These are phyloP conservation scores for Nannochloris sp. DNA, from an alignment of 139 green algal genomes.

Conservation along the genomic window DNA sequence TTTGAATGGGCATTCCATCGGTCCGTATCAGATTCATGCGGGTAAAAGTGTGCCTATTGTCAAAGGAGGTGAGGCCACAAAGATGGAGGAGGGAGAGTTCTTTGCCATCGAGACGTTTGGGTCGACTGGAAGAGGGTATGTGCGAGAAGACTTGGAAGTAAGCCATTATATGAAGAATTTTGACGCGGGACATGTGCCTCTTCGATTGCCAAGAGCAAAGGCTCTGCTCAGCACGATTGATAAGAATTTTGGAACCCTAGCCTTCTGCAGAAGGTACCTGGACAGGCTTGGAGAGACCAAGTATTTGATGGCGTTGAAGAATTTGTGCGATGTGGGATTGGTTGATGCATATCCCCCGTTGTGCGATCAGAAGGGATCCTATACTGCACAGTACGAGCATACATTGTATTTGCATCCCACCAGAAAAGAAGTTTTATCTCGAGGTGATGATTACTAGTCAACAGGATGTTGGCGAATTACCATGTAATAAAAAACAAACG, in stretches of 20 bases:
- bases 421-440: constrained; percentile 90
- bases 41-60: constrained; percentile 80
- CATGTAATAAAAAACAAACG: neutral
- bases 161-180: constrained; percentile 99
- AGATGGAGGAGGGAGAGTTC: constrained; percentile 99
- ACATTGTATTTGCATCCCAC: constrained; percentile 92
- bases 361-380: constrained; percentile 83
- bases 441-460: constrained; percentile 85
- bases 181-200: constrained; percentile 75
- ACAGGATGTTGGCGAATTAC: too few relatives aligned
- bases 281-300: constrained; percentile 94
- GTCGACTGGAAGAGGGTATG: constrained; percentile 81
- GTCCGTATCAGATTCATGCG: constrained; percentile 91
- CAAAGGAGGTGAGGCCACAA: constrained; percentile 77
- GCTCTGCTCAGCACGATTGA: constrained; percentile 92
- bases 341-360: constrained; percentile 94
- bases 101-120: constrained; percentile 99
- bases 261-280: constrained; percentile 94
- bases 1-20: constrained; percentile 96
- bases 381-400: constrained; percentile 97
- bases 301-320: constrained; percentile 99
- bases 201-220: constrained; percentile 88
- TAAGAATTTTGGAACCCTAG: constrained; percentile 94
- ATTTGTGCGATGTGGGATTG: constrained; percentile 86
- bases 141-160: constrained; percentile 96